A percentile compares a stretch with the other conserved stretches of the same genome.
Conservation (phyloP, 176 grass and related monocot genomes). For the Juncus effusus region DNA sequence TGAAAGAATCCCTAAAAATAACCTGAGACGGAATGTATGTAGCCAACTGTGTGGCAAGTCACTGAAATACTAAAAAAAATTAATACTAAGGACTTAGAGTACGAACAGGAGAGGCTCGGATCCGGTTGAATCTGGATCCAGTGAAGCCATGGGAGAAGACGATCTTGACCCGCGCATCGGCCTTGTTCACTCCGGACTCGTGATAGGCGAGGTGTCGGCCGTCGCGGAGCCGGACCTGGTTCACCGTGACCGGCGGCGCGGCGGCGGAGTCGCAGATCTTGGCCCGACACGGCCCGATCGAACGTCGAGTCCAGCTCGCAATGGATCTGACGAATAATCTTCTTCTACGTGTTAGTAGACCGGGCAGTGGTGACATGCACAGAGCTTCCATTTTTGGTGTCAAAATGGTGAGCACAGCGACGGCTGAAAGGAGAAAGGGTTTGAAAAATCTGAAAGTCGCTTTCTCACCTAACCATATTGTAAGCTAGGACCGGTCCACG, state of each 20-base stretch:
- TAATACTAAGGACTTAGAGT: too few relatives aligned
- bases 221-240: conserved; percentile 49
- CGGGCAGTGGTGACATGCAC: not conserved
- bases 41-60: too few relatives aligned
- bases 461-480: too few relatives aligned
- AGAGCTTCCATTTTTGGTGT: not conserved
- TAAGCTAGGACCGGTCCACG: too few relatives aligned
- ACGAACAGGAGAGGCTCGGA: conserved; percentile 56
- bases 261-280: conserved; percentile 53
- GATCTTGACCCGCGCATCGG: conserved; percentile 61
- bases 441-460: too few relatives aligned
- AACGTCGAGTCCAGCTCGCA: not conserved
- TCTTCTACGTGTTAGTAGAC: not conserved
- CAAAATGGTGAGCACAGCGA: not conserved
- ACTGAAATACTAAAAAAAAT: too few relatives aligned
- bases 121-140: conserved; percentile 57
- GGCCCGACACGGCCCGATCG: conserved; percentile 33
- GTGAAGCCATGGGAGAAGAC: conserved; percentile 84
- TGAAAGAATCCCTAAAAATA: too few relatives aligned
- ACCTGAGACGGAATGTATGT: too few relatives aligned
- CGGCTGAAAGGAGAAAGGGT: not conserved
- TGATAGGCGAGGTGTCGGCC: conserved; percentile 72
- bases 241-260: conserved; percentile 61
- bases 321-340: not conserved
- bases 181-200: conserved; percentile 57